Evolutionary conservation across 73 alveolate species (phyloP), one percentile per base, ranked within the genome.

Genomic region (Urostyla sp.): DNA sequence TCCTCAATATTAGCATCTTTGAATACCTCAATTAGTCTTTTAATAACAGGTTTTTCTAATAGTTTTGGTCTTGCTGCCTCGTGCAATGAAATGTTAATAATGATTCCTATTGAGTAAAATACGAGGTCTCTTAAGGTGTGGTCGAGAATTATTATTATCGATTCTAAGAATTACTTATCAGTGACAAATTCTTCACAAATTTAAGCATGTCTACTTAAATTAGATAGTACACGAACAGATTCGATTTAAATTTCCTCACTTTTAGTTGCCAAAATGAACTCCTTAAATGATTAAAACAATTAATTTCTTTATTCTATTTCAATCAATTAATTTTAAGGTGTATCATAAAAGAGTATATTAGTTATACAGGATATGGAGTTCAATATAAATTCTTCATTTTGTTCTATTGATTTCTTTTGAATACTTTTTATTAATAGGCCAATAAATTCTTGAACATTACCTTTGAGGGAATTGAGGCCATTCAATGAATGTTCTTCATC

Each of bases 371-470:
- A 86, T 40, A 86, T 85, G 34, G 78, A 85, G 61, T 90, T 90
- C 36, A 90, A 84, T 36, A 90, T 84, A 73, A 84, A 57, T 83
- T 76, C 91, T 67, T 90, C 96, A 74, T 89, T 77, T 20, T 85
- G 73, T 35, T 67, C 59, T 55, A 90, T 32, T 21, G 51, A 52
- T 67, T 85, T 90, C 59, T 52, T 67, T 40, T 75, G 72, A 73
- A 90, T 16, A 43, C 82, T 45, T 32, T 77, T 66, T 44, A 90
- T 24, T 74, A 74, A 31, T 21, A 54, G 58, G 18, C 49, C 76
- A 23, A 87, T 44, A 48, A 90, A 75, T 10, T 67, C 66, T 15
- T 72, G 66, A 7, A 74, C 48, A 18, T 61, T 37, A 5, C 67
- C 87, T 45, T 67, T 3, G 28, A 73, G 51, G 31, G 75, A 31